A percentile compares a stretch with the other conserved stretches of the same genome.
phyloP scores from a whole-genome alignment of 257 asterid species.

The Jaltomata sinuosa region DNA sequence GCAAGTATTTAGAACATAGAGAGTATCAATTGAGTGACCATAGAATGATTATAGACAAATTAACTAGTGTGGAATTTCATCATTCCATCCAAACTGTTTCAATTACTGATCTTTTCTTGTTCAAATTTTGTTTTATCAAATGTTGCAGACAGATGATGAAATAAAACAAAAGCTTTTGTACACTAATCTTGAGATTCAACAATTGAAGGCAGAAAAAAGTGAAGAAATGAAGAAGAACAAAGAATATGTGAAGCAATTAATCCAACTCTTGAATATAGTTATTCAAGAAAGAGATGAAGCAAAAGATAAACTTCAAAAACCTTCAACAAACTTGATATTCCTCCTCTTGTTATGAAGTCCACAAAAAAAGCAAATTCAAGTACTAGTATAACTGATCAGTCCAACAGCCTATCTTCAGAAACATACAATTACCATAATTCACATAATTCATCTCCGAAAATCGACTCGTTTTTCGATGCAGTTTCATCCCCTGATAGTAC shows the following conservation, averaged over 20 bases:
- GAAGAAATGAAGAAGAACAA: slow-evolving; percentile 32
- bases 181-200: slow-evolving; percentile 43
- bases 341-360: slow-evolving; percentile 13
- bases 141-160: slow-evolving; percentile 27
- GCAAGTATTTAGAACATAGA: too few relatives aligned
- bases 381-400: slow-evolving; percentile 40
- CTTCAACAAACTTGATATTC: slow-evolving; percentile 23
- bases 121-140: background rate
- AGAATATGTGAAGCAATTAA: slow-evolving; percentile 26
- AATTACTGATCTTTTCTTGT: too few relatives aligned
- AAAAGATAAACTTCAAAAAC: slow-evolving; percentile 29
- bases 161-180: slow-evolving; percentile 34
- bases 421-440: slow-evolving; percentile 36
- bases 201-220: slow-evolving; percentile 26
- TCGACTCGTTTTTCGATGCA: slow-evolving; percentile 32
- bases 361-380: slow-evolving; percentile 43
- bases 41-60: background rate
- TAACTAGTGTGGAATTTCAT: background rate
- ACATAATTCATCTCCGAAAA: slow-evolving; percentile 29
- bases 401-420: slow-evolving; percentile 45
- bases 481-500: slow-evolving; percentile 34
- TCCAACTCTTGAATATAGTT: slow-evolving; percentile 28
- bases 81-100: too few relatives aligned
- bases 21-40: too few relatives aligned
- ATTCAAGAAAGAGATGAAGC: slow-evolving; percentile 57